Conservation (phyloP, 1,284 basidiomycete species). For the Rugosomyces carneus region DNA sequence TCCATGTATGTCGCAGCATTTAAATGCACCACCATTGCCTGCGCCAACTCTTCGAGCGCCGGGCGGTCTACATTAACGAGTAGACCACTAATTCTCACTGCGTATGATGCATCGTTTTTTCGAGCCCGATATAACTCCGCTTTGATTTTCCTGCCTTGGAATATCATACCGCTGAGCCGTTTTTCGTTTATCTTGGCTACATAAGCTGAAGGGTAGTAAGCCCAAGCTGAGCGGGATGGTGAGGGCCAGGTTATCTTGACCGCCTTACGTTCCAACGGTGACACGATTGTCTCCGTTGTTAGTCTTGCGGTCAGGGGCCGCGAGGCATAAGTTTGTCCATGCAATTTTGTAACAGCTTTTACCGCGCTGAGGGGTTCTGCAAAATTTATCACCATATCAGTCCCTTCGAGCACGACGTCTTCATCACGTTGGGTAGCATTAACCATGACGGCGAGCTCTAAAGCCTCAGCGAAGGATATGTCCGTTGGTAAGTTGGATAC, state of each 20-base stretch:
- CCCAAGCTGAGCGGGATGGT: constrained; percentile 34
- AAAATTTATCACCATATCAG: constrained; percentile 28
- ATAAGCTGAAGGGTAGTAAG: constrained; percentile 32
- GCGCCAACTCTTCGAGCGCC: constrained; percentile 24
- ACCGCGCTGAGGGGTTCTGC: constrained; percentile 23
- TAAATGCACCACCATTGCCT: constrained; percentile 23
- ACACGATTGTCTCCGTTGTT: constrained; percentile 14
- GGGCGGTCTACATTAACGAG: constrained; percentile 24
- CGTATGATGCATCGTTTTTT: constrained; percentile 26
- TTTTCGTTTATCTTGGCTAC: constrained; percentile 32
- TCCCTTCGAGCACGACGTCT: constrained; percentile 26
- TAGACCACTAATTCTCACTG: constrained; percentile 32
- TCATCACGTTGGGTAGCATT: constrained; percentile 18
- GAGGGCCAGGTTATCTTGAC: constrained; percentile 35
- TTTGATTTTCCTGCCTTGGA: constrained; percentile 31
- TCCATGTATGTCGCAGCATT: constrained; percentile 28
- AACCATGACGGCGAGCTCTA: constrained; percentile 6
- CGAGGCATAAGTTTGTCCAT: constrained; percentile 23
- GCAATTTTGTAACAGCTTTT: constrained; percentile 26
- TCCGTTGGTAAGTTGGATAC: constrained; percentile 32
- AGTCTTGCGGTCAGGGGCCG: constrained; percentile 22
- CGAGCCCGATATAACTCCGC: constrained; percentile 29
- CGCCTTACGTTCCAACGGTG: constrained; percentile 19
- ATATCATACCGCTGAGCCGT: constrained; percentile 29
- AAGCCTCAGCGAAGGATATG: constrained; percentile 22